A percentile compares a stretch with the other conserved stretches of the same genome.
Conservation (phyloP, 2,329 filamentous ascomycete genomes). For the Lithohypha guttulata region DNA sequence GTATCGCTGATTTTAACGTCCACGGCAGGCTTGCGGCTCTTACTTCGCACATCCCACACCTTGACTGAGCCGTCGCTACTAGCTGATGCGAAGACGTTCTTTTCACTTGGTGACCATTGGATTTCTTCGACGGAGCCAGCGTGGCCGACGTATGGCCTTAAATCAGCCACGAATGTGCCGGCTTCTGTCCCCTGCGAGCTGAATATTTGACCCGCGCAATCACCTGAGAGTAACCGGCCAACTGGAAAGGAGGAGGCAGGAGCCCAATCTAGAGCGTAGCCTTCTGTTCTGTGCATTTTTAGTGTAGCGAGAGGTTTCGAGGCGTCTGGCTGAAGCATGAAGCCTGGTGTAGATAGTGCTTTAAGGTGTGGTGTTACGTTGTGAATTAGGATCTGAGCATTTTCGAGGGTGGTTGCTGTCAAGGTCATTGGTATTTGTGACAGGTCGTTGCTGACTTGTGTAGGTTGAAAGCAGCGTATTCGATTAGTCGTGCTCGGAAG, state of each 20-base stretch:
- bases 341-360: constrained; percentile 83
- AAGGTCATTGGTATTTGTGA: constrained; percentile 67
- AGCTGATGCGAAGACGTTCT: constrained; percentile 86
- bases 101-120: constrained; percentile 91
- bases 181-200: constrained; percentile 75
- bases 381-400: constrained; percentile 73
- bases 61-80: constrained; percentile 91
- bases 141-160: constrained; percentile 72
- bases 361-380: constrained; percentile 82
- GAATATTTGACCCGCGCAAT: constrained; percentile 84
- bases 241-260: constrained; percentile 53
- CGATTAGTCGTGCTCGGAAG: constrained; percentile 84
- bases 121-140: constrained; percentile 80
- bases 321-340: constrained; percentile 65
- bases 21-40: constrained; percentile 77
- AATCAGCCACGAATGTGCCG: constrained; percentile 82
- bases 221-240: constrained; percentile 82
- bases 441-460: constrained; percentile 54
- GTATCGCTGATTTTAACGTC: constrained; percentile 71
- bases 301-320: constrained; percentile 83
- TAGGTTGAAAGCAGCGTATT: constrained; percentile 69
- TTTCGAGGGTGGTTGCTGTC: constrained; percentile 87
- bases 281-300: constrained; percentile 82
- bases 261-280: constrained; percentile 97
- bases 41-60: constrained; percentile 89